A percentile compares a stretch with the other conserved stretches of the same genome.
phyloP scores from a whole-genome alignment of 345 rosid genomes.

The Carallia brachiata region DNA sequence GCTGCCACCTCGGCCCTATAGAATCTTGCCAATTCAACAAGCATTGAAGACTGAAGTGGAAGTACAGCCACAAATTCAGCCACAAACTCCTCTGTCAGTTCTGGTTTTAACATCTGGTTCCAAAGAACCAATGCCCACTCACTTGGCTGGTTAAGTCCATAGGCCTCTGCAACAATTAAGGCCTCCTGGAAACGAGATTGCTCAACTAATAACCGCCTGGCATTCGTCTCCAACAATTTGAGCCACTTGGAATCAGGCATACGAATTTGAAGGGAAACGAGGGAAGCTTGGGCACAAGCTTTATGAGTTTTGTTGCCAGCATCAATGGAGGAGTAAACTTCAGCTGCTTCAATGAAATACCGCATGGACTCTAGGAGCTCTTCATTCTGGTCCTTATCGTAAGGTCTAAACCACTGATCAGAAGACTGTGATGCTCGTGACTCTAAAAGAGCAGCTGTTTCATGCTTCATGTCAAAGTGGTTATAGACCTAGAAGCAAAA shows the following conservation, averaged over 20 bases:
- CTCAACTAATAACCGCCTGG: slow-evolving; percentile 79
- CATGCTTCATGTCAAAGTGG: slow-evolving; percentile 97
- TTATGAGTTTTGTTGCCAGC: slow-evolving; percentile 88
- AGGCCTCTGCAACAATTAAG: slow-evolving; percentile 94
- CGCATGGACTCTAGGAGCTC: slow-evolving; percentile 94
- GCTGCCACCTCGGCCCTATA: slow-evolving; percentile 89
- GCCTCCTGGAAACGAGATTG: slow-evolving; percentile 96
- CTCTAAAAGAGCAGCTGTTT: slow-evolving; percentile 85
- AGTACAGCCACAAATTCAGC: slow-evolving; percentile 94
- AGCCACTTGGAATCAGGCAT: slow-evolving; percentile 97
- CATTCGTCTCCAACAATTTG: slow-evolving; percentile 78
- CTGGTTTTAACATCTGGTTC: slow-evolving; percentile 95
- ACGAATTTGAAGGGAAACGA: slow-evolving; percentile 93
- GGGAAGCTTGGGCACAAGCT: slow-evolving; percentile 90
- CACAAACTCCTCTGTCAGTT: slow-evolving; percentile 79
- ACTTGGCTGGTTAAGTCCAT: slow-evolving; percentile 85
- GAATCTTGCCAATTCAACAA: slow-evolving; percentile 74
- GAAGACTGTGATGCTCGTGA: slow-evolving; percentile 75
- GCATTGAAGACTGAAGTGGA: slow-evolving; percentile 89
- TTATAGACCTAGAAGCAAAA: slow-evolving; percentile 68
- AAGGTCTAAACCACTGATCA: slow-evolving; percentile 66
- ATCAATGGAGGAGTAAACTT: slow-evolving; percentile 86
- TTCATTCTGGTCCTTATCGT: slow-evolving; percentile 86
- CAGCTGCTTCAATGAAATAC: slow-evolving; percentile 93
- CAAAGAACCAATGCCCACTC: slow-evolving; percentile 96